Evolutionary conservation across 176 grass and related monocot genomes (phyloP).

Genomic region (Aegilops sharonensis): DNA sequence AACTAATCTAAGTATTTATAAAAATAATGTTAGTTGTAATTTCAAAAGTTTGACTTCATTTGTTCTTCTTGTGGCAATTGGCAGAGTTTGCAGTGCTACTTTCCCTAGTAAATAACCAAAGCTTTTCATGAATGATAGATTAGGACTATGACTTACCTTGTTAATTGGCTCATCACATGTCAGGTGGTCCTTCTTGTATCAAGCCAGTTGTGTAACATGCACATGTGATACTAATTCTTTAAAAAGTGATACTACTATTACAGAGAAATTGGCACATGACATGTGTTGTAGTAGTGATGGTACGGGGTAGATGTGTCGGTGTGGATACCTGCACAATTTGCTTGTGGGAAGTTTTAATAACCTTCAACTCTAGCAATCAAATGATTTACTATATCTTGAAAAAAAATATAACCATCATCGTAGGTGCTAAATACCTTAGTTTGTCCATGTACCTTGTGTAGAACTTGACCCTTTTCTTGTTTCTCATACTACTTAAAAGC

Average conservation of each 20-base stretch:
- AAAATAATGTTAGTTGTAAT: not conserved
- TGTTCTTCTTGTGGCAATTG: not conserved
- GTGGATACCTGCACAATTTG: constrained; percentile 6
- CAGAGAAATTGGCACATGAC: not conserved
- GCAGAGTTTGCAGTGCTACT: not conserved
- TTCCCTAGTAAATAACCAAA: not conserved
- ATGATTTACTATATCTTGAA: constrained; percentile 21
- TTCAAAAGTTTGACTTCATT: not conserved
- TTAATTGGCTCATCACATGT: not conserved
- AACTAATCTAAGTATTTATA: not conserved
- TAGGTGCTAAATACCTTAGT: not conserved
- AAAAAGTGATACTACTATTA: not conserved
- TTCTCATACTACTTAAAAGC: not conserved
- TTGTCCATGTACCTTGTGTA: not conserved
- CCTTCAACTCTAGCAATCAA: constrained; percentile 1
- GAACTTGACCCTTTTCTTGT: not conserved
- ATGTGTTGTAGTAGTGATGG: not conserved
- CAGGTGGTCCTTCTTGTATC: not conserved
- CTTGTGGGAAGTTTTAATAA: constrained; percentile 1
- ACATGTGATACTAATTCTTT: not conserved
- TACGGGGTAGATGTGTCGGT: not conserved
- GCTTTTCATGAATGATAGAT: not conserved
- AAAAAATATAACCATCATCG: constrained; percentile 3
- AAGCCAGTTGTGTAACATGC: constrained; percentile 1
- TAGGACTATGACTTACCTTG: not conserved